Percentiles rank a stretch among this genome's conserved stretches.
phyloP scores from a whole-genome alignment of 2,329 filamentous ascomycete species.

The Fusarium sp. region DNA sequence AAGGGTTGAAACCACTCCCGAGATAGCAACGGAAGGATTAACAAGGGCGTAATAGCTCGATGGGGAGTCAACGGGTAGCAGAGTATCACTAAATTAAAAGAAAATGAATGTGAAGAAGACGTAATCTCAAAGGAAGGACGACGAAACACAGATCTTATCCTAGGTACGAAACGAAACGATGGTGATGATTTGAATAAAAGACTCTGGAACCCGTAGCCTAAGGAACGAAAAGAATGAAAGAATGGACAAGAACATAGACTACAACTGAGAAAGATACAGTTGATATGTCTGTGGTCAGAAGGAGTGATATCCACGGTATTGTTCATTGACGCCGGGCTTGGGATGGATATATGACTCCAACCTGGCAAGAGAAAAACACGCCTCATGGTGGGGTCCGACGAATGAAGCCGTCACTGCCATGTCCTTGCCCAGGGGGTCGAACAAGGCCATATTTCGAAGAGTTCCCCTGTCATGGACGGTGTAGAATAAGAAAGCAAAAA shows the following conservation, averaged over 20 bases:
- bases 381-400: conserved; percentile 38
- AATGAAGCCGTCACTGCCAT: conserved; percentile 41
- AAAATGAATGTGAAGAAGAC: conserved; percentile 25
- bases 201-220: conserved; percentile 9
- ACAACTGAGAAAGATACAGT: conserved; percentile 5
- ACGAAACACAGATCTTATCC: conserved; percentile 1
- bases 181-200: conserved; percentile 10
- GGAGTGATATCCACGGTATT: conserved; percentile 25
- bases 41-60: conserved; percentile 18
- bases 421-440: conserved; percentile 43
- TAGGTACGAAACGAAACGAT: conserved; percentile 6
- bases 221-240: not conserved
- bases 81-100: conserved; percentile 24
- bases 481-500: conserved; percentile 56
- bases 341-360: conserved; percentile 47
- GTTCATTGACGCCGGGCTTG: conserved; percentile 29
- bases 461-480: conserved; percentile 38
- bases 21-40: conserved; percentile 29
- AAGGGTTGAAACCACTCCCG: conserved; percentile 36
- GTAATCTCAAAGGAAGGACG: conserved; percentile 2
- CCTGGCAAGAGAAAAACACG: conserved; percentile 29
- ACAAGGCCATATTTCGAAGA: conserved; percentile 37
- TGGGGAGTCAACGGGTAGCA: conserved; percentile 15
- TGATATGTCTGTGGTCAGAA: conserved; percentile 19
- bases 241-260: conserved; percentile 27